Evolutionary conservation across 164 flowering plant species (phyloP).

Genomic region (Malania oleifera): DNA sequence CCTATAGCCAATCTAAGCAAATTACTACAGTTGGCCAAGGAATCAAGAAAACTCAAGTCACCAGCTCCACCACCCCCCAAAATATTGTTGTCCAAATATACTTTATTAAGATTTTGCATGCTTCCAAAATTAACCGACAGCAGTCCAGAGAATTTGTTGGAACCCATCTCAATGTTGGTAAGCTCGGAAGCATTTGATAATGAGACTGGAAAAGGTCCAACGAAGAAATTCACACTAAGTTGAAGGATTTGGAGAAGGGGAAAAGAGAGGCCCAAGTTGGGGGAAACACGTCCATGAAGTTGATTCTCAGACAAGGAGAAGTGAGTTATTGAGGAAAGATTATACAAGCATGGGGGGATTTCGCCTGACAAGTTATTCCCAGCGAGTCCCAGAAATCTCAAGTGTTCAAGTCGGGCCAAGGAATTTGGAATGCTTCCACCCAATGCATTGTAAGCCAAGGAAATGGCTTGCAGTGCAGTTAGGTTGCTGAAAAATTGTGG

Average conservation of each 20-base stretch:
- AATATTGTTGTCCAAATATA: conserved; percentile 5
- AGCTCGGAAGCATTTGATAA: conserved; percentile 19
- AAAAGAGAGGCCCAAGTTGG: conserved; percentile 15
- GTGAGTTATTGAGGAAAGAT: background rate
- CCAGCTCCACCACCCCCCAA: conserved; percentile 6
- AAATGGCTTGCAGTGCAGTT: conserved; percentile 2
- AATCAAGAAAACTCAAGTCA: conserved; percentile 18
- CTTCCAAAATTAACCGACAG: conserved; percentile 4
- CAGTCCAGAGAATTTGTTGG: conserved; percentile 14
- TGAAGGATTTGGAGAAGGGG: conserved; percentile 12
- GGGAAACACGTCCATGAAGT: conserved; percentile 20
- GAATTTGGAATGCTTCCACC: conserved; percentile 21
- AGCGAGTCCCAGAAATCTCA: background rate
- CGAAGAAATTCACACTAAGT: conserved; percentile 6
- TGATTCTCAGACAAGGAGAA: conserved; percentile 10
- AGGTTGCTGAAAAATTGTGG: conserved; percentile 21
- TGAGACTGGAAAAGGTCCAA: conserved; percentile 23
- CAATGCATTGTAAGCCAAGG: conserved; percentile 1
- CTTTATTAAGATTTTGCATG: background rate
- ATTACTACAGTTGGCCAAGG: conserved; percentile 22
- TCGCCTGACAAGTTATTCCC: conserved; percentile 14
- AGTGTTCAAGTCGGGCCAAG: conserved; percentile 7
- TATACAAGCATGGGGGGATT: conserved; percentile 26
- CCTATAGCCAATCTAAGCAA: background rate
- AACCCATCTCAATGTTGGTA: background rate